phyloP scores from a whole-genome alignment of 2,329 filamentous ascomycete species.

The Geoglossum cookeanum region DNA sequence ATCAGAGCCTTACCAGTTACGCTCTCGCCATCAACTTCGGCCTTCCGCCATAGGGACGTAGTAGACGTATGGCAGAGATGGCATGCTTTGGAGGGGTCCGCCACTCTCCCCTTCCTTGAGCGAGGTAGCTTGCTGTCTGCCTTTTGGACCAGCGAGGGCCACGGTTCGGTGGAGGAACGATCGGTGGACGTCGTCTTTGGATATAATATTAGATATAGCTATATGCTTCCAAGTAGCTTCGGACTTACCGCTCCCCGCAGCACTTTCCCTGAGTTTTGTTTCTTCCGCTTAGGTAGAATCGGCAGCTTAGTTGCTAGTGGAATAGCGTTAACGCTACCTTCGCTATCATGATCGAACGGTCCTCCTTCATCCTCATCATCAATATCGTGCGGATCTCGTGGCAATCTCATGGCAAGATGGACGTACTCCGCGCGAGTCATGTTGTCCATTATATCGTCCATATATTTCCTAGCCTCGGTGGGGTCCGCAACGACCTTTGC shows the following conservation, averaged over 20 bases:
- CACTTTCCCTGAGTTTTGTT: not conserved
- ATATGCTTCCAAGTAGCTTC: not conserved
- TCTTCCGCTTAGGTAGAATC: not conserved
- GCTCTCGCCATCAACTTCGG: slow-evolving; percentile 3
- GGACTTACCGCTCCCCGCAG: not conserved
- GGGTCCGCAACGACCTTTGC: slow-evolving; percentile 34
- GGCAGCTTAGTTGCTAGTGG: not conserved
- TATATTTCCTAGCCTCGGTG: slow-evolving; percentile 32
- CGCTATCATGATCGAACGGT: not conserved
- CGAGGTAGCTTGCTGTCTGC: not conserved
- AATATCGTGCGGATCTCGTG: slow-evolving; percentile 18
- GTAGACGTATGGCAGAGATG: slow-evolving; percentile 4
- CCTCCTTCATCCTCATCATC: slow-evolving; percentile 1
- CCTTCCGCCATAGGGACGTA: slow-evolving; percentile 4
- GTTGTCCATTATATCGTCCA: slow-evolving; percentile 37
- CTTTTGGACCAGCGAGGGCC: not conserved
- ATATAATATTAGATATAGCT: not conserved
- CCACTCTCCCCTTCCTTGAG: not conserved
- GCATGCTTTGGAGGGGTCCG: slow-evolving; percentile 2
- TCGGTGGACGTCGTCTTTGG: not conserved
- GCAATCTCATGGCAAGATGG: slow-evolving; percentile 36
- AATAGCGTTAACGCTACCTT: not conserved
- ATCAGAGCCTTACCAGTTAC: slow-evolving; percentile 1
- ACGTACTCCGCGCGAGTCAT: slow-evolving; percentile 35
- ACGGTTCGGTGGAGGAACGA: slow-evolving; percentile 2